Evolutionary conservation across 2,329 filamentous ascomycete species (phyloP), one percentile per base, ranked within the genome.

Genomic region (Trichoderma koningiopsis): DNA sequence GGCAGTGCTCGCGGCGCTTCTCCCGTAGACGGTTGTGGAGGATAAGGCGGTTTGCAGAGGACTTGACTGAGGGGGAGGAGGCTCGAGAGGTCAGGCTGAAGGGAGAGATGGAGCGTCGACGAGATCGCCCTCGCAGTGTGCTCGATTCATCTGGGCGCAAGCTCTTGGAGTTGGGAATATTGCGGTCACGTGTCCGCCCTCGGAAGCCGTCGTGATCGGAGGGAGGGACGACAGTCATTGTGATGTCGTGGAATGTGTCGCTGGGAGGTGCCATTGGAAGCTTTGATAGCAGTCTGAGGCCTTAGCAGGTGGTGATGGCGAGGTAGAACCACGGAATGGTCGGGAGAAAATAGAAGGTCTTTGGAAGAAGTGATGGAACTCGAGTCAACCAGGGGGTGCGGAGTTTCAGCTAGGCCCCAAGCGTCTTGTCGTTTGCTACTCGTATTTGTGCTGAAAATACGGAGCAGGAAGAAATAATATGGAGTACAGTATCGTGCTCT

Each of bases 1-100:
- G 81, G 69, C 81, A 82, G 71, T 84, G 83, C 72, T 82, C 82
- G 24, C 83, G 81, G 52, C 82, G 80, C 40, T 77, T 77, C 35
- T 80, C 78, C 5, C 81, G 76, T 16, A 83, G 78, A 14, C 81
- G 76, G 52, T 81, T 79, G 68, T 80, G 79, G 19, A 83, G 78
- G 16, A 84, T 74, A 37, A 81, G 79, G 43, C 81, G 79, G 68
- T 79, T 80, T 33, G 79, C 80, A 14, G 83, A 81, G 3, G 82
- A 83, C 19, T 79, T 72, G 24, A 80, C 73, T 14, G 77, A 72
- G 5, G 79, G 78, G 6, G 80, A 81, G 2, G 79, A 74, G 27
- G 74, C 74, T 63, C 79, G 77, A 22, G 81, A 79, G 67, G 76
- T 70, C 43, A 75, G 73, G 60, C 70, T 74, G 70, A 75, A 72